Percentiles rank a stretch among this genome's conserved stretches.
phyloP scores from a whole-genome alignment of 1,284 basidiomycete species.

The Leccinum subrobustum region DNA sequence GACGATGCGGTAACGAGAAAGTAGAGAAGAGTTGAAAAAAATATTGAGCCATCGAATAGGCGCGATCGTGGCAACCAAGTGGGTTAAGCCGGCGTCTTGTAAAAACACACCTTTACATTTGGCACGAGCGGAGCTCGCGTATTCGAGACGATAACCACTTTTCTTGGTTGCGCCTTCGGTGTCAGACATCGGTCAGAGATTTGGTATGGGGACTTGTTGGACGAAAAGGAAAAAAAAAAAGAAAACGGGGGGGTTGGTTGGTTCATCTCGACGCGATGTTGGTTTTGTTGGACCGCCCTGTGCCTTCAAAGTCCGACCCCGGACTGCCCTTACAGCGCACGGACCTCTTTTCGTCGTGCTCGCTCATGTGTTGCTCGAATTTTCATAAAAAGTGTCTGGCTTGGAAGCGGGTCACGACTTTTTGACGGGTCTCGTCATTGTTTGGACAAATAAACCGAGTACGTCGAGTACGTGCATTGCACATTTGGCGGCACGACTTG shows the following conservation, averaged over 20 bases:
- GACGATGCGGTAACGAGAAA: conserved; percentile 10
- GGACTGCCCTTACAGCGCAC: conserved; percentile 32
- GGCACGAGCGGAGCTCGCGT: conserved; percentile 63
- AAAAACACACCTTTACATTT: conserved; percentile 76
- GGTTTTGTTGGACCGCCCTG: conserved; percentile 40
- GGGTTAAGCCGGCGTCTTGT: conserved; percentile 1
- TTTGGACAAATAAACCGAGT: conserved; percentile 33
- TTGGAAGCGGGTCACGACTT: conserved; percentile 12
- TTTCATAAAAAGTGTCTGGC: conserved; percentile 11
- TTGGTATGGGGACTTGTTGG: conserved; percentile 13
- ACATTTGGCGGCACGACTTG: conserved; percentile 1
- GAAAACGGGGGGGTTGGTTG: conserved; percentile 31
- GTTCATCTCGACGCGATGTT: conserved; percentile 40
- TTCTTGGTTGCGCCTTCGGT: conserved; percentile 47
- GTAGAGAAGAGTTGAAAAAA: conserved; percentile 12
- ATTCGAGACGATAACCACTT: conserved; percentile 76
- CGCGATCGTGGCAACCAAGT: conserved; percentile 19
- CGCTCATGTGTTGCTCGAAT: conserved; percentile 24
- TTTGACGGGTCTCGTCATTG: conserved; percentile 16
- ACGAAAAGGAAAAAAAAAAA: conserved; percentile 23
- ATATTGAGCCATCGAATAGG: neutral
- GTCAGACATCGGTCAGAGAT: conserved; percentile 50
- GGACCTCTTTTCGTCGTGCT: conserved; percentile 33
- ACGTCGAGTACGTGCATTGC: neutral
- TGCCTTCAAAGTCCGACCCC: conserved; percentile 37